Evolutionary conservation across 495 filamentous ascomycete species (phyloP).

Genomic region (Hypomontagnella monticulosa): DNA sequence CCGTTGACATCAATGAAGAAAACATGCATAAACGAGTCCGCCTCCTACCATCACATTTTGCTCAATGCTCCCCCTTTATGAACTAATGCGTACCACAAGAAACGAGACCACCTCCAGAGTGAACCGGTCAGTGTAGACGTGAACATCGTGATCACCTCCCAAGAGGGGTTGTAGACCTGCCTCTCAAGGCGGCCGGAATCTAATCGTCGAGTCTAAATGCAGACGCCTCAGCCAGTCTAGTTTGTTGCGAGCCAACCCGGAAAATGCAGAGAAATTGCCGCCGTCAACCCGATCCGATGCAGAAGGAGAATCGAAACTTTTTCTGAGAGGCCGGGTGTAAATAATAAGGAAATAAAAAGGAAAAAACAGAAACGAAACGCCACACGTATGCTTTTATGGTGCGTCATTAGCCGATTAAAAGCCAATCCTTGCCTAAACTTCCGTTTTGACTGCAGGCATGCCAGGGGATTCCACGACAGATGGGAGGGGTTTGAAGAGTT

Average conservation of each 20-base stretch:
- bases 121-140: conserved; percentile 41
- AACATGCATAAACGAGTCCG: conserved; percentile 37
- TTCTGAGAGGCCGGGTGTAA: conserved; percentile 34
- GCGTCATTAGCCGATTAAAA: conserved; percentile 22
- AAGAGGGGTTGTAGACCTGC: conserved; percentile 37
- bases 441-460: conserved; percentile 45
- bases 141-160: conserved; percentile 46
- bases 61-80: conserved; percentile 45
- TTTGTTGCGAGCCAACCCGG: conserved; percentile 53
- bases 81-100: conserved; percentile 41
- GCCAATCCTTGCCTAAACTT: conserved; percentile 34
- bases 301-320: conserved; percentile 51
- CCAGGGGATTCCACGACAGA: conserved; percentile 45
- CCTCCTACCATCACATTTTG: conserved; percentile 31
- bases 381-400: conserved; percentile 37
- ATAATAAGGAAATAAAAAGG: conserved; percentile 6
- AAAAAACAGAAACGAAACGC: conserved; percentile 41
- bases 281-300: conserved; percentile 57
- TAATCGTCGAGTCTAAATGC: conserved; percentile 52
- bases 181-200: conserved; percentile 40
- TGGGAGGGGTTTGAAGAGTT: conserved; percentile 66
- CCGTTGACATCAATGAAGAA: conserved; percentile 24
- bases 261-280: conserved; percentile 55
- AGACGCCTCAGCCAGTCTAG: conserved; percentile 53
- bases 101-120: conserved; percentile 40